Conservation (phyloP, 352 stramenopile genomes). For the Plasmopara viticola region DNA sequence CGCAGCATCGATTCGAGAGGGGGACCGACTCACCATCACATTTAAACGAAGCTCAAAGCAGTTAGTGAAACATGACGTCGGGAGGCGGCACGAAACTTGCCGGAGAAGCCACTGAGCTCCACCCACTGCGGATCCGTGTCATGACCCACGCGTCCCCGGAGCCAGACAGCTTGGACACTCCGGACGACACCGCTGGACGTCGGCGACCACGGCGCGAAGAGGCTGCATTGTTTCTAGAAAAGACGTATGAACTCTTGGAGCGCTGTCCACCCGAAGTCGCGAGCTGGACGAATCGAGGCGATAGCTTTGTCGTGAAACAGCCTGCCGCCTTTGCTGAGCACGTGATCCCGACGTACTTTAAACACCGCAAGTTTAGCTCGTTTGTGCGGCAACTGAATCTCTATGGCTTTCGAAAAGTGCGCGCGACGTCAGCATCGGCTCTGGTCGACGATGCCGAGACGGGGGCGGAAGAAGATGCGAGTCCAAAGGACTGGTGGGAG, state of each 20-base stretch:
- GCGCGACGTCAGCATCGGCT: constrained; percentile 8
- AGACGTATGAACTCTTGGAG: constrained; percentile 88
- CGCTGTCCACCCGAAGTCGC: constrained; percentile 65
- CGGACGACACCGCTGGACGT: constrained; percentile 2
- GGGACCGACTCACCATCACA: constrained; percentile 8
- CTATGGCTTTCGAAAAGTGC: constrained; percentile 87
- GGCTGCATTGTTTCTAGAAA: constrained; percentile 79
- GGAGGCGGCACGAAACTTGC: constrained; percentile 11
- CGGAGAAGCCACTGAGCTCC: constrained; percentile 8
- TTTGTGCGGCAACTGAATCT: constrained; percentile 92
- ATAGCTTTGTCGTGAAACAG: constrained; percentile 89
- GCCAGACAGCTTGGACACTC: constrained; percentile 19
- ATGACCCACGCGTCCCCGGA: constrained; percentile 18
- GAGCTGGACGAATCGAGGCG: constrained; percentile 65
- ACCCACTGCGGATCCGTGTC: constrained; percentile 35
- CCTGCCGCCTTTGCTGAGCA: constrained; percentile 75
- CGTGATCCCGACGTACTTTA: constrained; percentile 89
- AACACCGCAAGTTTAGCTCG: constrained; percentile 89
- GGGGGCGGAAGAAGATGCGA: constrained; percentile 26
- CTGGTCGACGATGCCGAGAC: background rate
- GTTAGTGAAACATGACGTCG: constrained; percentile 17
- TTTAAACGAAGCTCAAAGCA: constrained; percentile 10
- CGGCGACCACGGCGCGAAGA: constrained; percentile 39
- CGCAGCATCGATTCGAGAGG: constrained; percentile 6
- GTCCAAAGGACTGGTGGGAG: constrained; percentile 73